A percentile compares a stretch with the other conserved stretches of the same genome.
Evolutionary conservation across 306 rosid genomes (phyloP).

Genomic region (Lithocarpus polystachyus): DNA sequence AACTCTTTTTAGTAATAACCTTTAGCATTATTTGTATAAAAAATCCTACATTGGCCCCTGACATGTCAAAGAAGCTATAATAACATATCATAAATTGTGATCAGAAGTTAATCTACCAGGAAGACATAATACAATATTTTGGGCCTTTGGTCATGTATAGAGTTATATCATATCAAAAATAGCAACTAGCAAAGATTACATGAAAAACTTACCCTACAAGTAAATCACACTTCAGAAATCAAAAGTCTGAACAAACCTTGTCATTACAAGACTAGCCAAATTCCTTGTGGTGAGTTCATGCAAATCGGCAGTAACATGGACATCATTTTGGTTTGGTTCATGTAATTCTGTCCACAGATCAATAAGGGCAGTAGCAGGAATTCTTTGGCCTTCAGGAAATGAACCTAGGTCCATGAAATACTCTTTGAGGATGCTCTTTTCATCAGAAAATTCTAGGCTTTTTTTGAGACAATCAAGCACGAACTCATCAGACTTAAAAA

Average conservation of each 20-base stretch:
- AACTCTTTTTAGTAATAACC: no score
- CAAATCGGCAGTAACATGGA: slow-evolving; percentile 5
- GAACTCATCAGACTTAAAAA: slow-evolving; percentile 10
- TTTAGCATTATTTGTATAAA: no score
- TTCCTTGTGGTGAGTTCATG: background rate
- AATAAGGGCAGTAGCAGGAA: slow-evolving; percentile 28
- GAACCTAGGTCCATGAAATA: slow-evolving; percentile 41
- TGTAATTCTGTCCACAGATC: slow-evolving; percentile 32
- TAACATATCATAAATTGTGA: no score
- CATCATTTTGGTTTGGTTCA: slow-evolving; percentile 11
- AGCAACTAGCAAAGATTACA: no score
- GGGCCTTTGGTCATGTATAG: no score
- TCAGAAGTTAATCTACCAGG: no score
- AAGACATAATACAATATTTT: no score
- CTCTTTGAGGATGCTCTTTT: slow-evolving; percentile 13
- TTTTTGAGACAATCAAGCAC: slow-evolving; percentile 19
- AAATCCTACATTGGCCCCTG: no score
- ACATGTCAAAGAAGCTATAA: no score
- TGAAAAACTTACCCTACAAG: no score
- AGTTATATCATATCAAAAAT: no score
- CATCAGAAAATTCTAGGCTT: slow-evolving; percentile 27
- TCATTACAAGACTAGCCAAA: slow-evolving; percentile 17
- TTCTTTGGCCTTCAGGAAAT: slow-evolving; percentile 36
- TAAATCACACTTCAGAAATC: no score
- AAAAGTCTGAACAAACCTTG: slow-evolving; percentile 26